phyloP scores from a whole-genome alignment of 1,284 basidiomycete genomes.

The Neotropicomus parvogracilis region DNA sequence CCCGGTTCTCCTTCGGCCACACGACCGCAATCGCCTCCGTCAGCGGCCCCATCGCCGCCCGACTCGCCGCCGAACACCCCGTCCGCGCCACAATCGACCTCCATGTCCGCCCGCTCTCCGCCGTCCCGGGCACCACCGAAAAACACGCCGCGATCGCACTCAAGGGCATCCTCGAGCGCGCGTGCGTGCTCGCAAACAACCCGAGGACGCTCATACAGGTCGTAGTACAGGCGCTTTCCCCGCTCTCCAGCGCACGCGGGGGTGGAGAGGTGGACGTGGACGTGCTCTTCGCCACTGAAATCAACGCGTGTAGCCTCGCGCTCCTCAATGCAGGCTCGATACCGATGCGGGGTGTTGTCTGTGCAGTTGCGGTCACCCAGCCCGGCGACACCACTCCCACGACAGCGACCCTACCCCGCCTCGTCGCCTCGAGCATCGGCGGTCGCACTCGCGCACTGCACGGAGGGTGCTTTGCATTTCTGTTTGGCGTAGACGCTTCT shows the following conservation, averaged over 20 bases:
- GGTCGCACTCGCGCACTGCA: not conserved
- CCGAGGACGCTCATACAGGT: slow-evolving; percentile 71
- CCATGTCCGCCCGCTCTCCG: slow-evolving; percentile 59
- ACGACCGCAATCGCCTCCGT: slow-evolving; percentile 59
- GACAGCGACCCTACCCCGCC: slow-evolving; percentile 16
- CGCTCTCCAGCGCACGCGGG: not conserved
- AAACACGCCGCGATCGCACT: slow-evolving; percentile 53
- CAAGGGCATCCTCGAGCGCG: slow-evolving; percentile 53
- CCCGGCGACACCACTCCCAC: slow-evolving; percentile 7
- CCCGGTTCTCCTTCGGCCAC: slow-evolving; percentile 31
- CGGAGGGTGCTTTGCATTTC: slow-evolving; percentile 62
- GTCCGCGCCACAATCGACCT: slow-evolving; percentile 73
- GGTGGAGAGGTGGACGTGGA: slow-evolving; percentile 1
- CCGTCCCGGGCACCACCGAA: slow-evolving; percentile 63
- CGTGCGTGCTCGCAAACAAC: slow-evolving; percentile 56
- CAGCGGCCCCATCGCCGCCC: slow-evolving; percentile 74
- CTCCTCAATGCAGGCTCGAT: slow-evolving; percentile 65
- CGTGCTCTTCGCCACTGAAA: slow-evolving; percentile 50
- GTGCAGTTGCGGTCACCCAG: slow-evolving; percentile 57
- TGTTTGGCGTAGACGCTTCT: slow-evolving; percentile 43
- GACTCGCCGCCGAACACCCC: slow-evolving; percentile 60
- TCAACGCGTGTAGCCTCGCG: slow-evolving; percentile 66
- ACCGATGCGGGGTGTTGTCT: slow-evolving; percentile 66
- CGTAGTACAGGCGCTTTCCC: slow-evolving; percentile 55
- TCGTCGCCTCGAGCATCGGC: slow-evolving; percentile 38